Percentiles rank a stretch among this genome's conserved stretches.
These are phyloP conservation scores for Pyrenophora seminiperda DNA, from an alignment of 2,329 filamentous ascomycete species.

Conservation along the genomic window DNA sequence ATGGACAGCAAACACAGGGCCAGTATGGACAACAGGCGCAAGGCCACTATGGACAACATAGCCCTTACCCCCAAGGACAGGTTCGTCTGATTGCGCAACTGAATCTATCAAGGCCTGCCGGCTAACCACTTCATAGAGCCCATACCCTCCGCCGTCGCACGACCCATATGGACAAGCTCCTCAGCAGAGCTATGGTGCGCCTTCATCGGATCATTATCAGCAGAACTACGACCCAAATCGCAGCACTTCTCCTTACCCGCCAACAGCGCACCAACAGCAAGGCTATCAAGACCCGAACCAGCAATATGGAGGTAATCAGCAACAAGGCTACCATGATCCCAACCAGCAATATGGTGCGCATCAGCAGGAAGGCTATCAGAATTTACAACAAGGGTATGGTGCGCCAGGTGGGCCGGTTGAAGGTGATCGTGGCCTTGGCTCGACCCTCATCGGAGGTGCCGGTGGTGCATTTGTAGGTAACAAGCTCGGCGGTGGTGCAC, in stretches of 20 bases:
- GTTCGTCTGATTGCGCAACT: slow-evolving; percentile 18
- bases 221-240: slow-evolving; percentile 35
- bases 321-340: slow-evolving; percentile 26
- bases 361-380: slow-evolving; percentile 19
- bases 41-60: slow-evolving; percentile 2
- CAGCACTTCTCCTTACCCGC: no score
- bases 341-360: slow-evolving; percentile 29
- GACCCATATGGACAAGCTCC: slow-evolving; percentile 33
- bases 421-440: slow-evolving; percentile 63
- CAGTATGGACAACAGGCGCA: slow-evolving; percentile 30
- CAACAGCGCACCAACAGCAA: no score
- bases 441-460: slow-evolving; percentile 59
- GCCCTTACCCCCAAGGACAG: slow-evolving; percentile 25
- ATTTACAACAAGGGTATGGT: slow-evolving; percentile 31
- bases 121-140: slow-evolving; percentile 30
- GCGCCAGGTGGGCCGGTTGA: slow-evolving; percentile 42
- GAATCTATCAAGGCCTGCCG: not conserved
- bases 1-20: slow-evolving; percentile 25
- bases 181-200: slow-evolving; percentile 38
- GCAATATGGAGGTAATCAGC: slow-evolving; percentile 27
- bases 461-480: slow-evolving; percentile 62
- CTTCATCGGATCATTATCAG: slow-evolving; percentile 36
- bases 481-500: slow-evolving; percentile 58
- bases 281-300: no score
- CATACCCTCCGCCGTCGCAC: slow-evolving; percentile 37